Evolutionary conservation across 805 yeast species (phyloP).

Genomic region (Zygosaccharomyces lentus): DNA sequence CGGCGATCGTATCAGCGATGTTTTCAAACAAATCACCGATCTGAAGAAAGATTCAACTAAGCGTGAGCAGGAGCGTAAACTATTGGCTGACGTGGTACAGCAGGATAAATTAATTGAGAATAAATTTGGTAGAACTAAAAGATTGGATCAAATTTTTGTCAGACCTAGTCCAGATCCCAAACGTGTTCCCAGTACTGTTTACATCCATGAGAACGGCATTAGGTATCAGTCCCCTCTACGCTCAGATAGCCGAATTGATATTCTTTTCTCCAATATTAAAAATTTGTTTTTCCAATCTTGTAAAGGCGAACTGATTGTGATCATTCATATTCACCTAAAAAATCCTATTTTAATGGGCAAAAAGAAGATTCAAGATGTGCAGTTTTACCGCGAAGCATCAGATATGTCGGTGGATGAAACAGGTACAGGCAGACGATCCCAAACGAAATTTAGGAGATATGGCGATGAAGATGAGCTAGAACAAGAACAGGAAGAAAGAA

Average conservation of each 20-base stretch:
- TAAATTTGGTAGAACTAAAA: slow-evolving; percentile 76
- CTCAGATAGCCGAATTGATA: slow-evolving; percentile 81
- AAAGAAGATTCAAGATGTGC: slow-evolving; percentile 91
- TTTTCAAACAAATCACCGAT: slow-evolving; percentile 83
- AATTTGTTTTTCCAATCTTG: slow-evolving; percentile 95
- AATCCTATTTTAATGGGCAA: slow-evolving; percentile 94
- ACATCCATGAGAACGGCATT: slow-evolving; percentile 93
- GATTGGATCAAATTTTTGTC: slow-evolving; percentile 82
- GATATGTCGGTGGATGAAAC: slow-evolving; percentile 97
- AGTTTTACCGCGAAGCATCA: slow-evolving; percentile 93
- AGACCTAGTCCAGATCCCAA: slow-evolving; percentile 98
- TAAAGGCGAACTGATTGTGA: slow-evolving; percentile 87
- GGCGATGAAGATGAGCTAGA: slow-evolving; percentile 98
- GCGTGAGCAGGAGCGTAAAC: slow-evolving; percentile 85
- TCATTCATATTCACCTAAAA: slow-evolving; percentile 88
- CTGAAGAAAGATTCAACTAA: slow-evolving; percentile 88
- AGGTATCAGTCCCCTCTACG: slow-evolving; percentile 85
- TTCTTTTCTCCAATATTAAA: slow-evolving; percentile 83
- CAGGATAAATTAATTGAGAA: slow-evolving; percentile 85
- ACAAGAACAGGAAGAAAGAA: slow-evolving; percentile 97
- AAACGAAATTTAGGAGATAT: slow-evolving; percentile 65
- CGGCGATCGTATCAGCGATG: slow-evolving; percentile 85
- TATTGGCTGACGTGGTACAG: slow-evolving; percentile 87
- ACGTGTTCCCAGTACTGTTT: slow-evolving; percentile 83
- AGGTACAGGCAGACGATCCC: slow-evolving; percentile 83